Conservation (phyloP, 225 moss, liverwort and hornwort genomes). For the Thuidium tamariscinum region DNA sequence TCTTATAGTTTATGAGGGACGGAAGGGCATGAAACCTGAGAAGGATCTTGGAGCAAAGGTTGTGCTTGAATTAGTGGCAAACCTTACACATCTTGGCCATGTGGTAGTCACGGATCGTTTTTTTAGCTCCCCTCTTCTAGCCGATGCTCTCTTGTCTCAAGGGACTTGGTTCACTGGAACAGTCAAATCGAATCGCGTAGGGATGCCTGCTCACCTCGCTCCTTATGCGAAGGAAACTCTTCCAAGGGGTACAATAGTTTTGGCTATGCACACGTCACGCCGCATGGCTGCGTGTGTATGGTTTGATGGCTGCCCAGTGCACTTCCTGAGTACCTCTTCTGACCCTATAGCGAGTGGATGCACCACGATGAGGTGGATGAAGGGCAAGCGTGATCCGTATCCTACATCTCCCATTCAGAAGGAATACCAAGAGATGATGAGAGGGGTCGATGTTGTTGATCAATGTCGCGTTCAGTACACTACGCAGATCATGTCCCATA, state of each 20-base stretch:
- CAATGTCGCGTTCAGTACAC: not conserved
- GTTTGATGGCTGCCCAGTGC: not conserved
- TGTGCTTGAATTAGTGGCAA: not conserved
- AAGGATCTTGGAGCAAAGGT: not conserved
- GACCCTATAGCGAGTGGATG: not conserved
- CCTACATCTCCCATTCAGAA: not conserved
- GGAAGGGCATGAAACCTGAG: not conserved
- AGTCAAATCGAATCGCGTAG: accelerated
- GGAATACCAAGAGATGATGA: not conserved
- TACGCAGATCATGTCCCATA: no score
- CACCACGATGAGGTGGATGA: not conserved
- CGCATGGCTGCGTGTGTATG: not conserved
- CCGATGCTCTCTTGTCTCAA: not conserved
- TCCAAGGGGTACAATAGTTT: not conserved
- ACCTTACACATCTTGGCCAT: not conserved
- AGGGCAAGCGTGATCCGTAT: not conserved
- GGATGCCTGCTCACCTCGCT: not conserved
- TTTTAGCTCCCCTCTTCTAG: not conserved
- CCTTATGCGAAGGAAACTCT: not conserved
- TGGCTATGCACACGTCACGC: not conserved
- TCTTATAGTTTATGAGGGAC: not conserved
- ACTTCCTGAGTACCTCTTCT: not conserved
- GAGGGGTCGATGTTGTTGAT: not conserved
- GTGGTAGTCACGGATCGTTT: not conserved
- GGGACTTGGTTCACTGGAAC: not conserved